Conservation (phyloP, 371 early-diverging fungal genomes). For the Dipsacomyces acuminosporus region DNA sequence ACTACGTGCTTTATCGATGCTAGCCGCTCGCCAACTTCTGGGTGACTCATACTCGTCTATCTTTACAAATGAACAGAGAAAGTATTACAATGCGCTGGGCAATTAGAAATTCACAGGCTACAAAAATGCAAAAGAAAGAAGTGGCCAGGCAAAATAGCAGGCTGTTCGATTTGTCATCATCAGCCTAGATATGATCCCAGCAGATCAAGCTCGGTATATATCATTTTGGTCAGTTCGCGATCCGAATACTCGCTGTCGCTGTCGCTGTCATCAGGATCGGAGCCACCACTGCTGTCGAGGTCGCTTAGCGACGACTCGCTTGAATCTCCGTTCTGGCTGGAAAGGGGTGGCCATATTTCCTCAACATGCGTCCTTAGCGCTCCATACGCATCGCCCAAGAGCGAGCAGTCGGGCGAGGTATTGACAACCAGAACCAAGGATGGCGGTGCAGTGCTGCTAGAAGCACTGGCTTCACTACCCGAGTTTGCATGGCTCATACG, state of each 20-base stretch:
- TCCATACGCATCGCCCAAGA: conserved; percentile 1
- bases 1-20: conserved; percentile 51
- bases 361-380: conserved; percentile 1
- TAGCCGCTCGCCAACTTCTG: conserved; percentile 39
- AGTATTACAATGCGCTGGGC: neutral
- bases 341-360: neutral
- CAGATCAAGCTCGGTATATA: conserved; percentile 23
- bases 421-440: conserved; percentile 1
- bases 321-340: neutral
- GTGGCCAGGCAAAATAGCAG: no score
- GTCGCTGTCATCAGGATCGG: no score
- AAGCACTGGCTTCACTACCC: no score
- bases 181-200: conserved; percentile 3
- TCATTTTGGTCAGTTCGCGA: neutral
- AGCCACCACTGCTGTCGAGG: no score
- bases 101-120: conserved; percentile 4
- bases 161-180: no score
- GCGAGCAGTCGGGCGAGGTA: neutral
- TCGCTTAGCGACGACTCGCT: no score
- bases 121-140: conserved; percentile 1
- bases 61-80: neutral
- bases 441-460: no score
- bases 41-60: conserved; percentile 27
- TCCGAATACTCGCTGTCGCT: neutral
- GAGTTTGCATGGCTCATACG: conserved; percentile 23